A percentile compares a stretch with the other conserved stretches of the same genome.
phyloP scores from a whole-genome alignment of 345 rosid genomes.

The Dovyalis caffra region DNA sequence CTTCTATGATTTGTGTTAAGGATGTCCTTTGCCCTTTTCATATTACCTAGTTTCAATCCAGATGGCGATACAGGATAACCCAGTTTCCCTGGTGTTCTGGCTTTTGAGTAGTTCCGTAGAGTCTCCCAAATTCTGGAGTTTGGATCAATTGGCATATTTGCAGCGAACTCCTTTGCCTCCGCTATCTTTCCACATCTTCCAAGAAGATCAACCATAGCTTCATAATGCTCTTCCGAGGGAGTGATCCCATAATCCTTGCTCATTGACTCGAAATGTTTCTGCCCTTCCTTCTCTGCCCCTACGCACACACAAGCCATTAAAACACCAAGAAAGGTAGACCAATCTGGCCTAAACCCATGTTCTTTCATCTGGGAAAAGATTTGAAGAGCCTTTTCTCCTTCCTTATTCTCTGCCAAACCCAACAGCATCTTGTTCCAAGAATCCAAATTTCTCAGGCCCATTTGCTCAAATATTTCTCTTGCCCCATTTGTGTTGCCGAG shows the following conservation, averaged over 20 bases:
- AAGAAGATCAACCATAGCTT: not conserved
- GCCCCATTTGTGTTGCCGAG: not conserved
- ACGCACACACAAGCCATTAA: not conserved
- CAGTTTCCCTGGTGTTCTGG: not conserved
- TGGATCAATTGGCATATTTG: not conserved
- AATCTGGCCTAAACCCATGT: not conserved
- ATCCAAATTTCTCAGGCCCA: not conserved
- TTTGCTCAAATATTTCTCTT: not conserved
- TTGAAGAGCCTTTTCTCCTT: not conserved
- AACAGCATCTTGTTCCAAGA: not conserved
- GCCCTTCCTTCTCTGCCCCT: not conserved
- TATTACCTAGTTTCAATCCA: no score
- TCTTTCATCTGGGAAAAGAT: not conserved
- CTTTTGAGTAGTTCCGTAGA: not conserved
- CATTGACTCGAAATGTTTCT: not conserved
- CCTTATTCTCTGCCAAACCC: not conserved
- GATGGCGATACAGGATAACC: not conserved
- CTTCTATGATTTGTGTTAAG: not conserved
- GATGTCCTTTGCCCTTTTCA: not conserved
- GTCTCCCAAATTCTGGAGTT: not conserved
- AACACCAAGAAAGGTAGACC: not conserved
- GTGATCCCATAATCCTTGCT: not conserved
- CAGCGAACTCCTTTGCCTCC: not conserved
- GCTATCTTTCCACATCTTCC: not conserved
- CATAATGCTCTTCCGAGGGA: not conserved